Evolutionary conservation across 139 green algal species (phyloP).

Genomic region (Klebsormidium nitens): DNA sequence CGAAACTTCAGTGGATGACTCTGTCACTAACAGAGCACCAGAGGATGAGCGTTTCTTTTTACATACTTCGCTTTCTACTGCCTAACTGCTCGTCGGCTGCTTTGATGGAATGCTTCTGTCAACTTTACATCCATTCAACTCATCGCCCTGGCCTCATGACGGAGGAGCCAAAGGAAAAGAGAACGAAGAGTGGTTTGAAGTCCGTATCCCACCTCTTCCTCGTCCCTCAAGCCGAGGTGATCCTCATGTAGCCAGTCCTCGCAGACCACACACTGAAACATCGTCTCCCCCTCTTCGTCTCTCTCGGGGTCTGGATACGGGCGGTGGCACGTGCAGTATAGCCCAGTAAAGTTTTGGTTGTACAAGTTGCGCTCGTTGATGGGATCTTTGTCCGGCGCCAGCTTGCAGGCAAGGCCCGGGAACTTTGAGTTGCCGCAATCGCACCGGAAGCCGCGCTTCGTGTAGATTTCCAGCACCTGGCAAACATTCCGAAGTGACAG

Average conservation of each 20-base stretch:
- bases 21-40: too few relatives aligned
- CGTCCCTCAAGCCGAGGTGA: conserved; percentile 35
- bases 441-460: conserved; percentile 32
- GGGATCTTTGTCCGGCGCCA: conserved; percentile 24
- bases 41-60: too few relatives aligned
- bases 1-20: too few relatives aligned
- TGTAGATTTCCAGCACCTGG: conserved; percentile 41
- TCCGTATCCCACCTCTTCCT: too few relatives aligned
- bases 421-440: conserved; percentile 44
- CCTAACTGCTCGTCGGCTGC: too few relatives aligned
- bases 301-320: conserved; percentile 34
- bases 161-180: too few relatives aligned
- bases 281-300: conserved; percentile 12
- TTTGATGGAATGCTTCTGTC: too few relatives aligned
- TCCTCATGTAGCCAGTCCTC: conserved; percentile 43
- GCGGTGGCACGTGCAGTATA: conserved; percentile 32
- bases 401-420: conserved; percentile 5
- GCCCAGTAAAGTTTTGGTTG: conserved; percentile 35
- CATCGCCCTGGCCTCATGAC: too few relatives aligned
- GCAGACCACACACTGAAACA: conserved; percentile 38
- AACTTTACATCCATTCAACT: too few relatives aligned
- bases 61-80: too few relatives aligned
- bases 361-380: conserved; percentile 32
- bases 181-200: too few relatives aligned
- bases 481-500: too few relatives aligned